Percentiles rank a stretch among this genome's conserved stretches.
phyloP scores from a whole-genome alignment of 1,139 yeast genomes.

The Zygosaccharomyces sapae region DNA sequence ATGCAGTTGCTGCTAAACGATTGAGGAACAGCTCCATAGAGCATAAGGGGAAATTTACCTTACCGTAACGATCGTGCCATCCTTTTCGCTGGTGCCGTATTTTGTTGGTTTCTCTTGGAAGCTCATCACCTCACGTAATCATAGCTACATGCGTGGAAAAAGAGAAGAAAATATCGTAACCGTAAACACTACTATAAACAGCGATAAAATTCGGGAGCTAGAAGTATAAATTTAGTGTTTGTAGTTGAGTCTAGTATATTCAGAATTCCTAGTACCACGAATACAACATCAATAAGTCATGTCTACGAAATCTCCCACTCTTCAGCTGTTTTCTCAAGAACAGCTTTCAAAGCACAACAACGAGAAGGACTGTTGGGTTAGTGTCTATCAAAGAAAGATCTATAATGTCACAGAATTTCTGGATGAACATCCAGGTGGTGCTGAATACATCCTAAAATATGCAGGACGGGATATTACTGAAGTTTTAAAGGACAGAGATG shows the following conservation, averaged over 20 bases:
- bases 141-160: not conserved
- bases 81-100: not conserved
- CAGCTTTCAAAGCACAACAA: slow-evolving; percentile 51
- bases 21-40: not conserved
- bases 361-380: slow-evolving; percentile 67
- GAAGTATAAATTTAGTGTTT: not conserved
- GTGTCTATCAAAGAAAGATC: slow-evolving; percentile 69
- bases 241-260: not conserved
- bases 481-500: slow-evolving; percentile 60
- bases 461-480: slow-evolving; percentile 83
- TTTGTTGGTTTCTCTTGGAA: not conserved
- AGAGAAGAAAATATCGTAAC: not conserved
- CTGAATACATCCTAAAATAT: slow-evolving; percentile 60
- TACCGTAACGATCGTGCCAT: not conserved
- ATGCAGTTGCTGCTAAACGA: not conserved
- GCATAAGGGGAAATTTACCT: not conserved
- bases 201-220: not conserved
- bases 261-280: not conserved
- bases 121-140: not conserved
- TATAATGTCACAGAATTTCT: slow-evolving; percentile 77
- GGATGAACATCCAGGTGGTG: slow-evolving; percentile 90
- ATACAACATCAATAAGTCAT: not conserved
- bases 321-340: slow-evolving; percentile 43
- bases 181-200: not conserved
- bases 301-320: slow-evolving; percentile 25